Base-by-base conservation (phyloP, 192 early-diverging fungal genomes). In the Coemansia sp. region DNA sequence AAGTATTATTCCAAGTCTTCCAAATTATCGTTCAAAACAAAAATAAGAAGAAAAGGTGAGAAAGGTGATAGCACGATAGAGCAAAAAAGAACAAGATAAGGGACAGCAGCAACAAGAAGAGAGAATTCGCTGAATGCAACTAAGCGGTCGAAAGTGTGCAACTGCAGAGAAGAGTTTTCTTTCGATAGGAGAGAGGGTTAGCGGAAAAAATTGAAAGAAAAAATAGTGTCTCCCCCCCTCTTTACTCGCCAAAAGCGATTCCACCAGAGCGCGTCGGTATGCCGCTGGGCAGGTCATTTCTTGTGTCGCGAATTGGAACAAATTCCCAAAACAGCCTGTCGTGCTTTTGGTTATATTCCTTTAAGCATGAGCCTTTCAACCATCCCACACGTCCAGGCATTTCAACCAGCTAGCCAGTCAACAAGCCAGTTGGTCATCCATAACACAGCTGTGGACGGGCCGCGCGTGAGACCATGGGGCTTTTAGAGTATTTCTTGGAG, bases 21-120 rank as follows among this genome's bases (percentile, higher is more conserved):
- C 52, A 9, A 21, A 60, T 60, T 47, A 60, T 23, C 44, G 34
- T 24, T 49, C 18, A 60, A 26, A 48, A 49, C 16, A 26, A 49
- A 26, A 60, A 26, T 2, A 41, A 24, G 19, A 14, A 0, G 23
- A 21, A 49, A 27, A 48, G 25, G 47, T 44, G 38, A 2, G 51
- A 1, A 23, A 14, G 25, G 5, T n/a, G 25, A 22, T 22, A 53
- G 21, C 5, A n/a, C 23, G 51, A 53, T 9, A 53, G 47, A 49
- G 18, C 25, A 49, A 25, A 41, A n/a, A n/a, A n/a, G n/a, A n/a
- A 16, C 10, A 44, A 23, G 47, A 44, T 41, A 25, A 48, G 27
- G 58, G 44, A 25, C 44, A 30, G 38, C 12, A 16, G 38, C 38
- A 1, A 44, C 38, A 44, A 16, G 3, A 44, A 44, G 38, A 44